A percentile compares a stretch with the other conserved stretches of the same genome.
phyloP scores from a whole-genome alignment of 2,329 filamentous ascomycete genomes.

The Talaromyces sp. region DNA sequence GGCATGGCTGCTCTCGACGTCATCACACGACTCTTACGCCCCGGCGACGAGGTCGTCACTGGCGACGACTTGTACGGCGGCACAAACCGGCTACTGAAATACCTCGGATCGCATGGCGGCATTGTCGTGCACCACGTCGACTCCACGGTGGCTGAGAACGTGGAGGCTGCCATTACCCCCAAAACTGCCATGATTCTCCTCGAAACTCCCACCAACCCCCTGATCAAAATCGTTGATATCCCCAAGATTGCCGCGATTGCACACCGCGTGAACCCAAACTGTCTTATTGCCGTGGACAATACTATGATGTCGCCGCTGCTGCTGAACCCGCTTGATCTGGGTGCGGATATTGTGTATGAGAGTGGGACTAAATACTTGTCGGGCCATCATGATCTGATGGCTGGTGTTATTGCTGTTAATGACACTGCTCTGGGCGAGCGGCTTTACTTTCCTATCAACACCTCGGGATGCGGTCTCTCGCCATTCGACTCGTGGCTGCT shows the following conservation, averaged over 20 bases:
- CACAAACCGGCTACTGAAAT: conserved; percentile 88
- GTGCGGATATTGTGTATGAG: conserved; percentile 95
- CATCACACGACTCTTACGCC: conserved; percentile 82
- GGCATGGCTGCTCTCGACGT: conserved; percentile 98
- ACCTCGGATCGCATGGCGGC: conserved; percentile 79
- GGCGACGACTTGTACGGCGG: conserved; percentile 97
- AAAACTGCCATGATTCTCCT: conserved; percentile 95
- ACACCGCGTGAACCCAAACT: conserved; percentile 72
- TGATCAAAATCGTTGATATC: conserved; percentile 98
- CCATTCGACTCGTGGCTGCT: conserved; percentile 96
- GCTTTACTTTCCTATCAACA: conserved; percentile 95
- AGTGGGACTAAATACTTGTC: conserved; percentile 97
- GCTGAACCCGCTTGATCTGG: conserved; percentile 86
- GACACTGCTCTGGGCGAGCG: conserved; percentile 75
- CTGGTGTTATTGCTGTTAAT: conserved; percentile 90
- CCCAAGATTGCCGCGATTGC: conserved; percentile 69
- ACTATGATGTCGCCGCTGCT: conserved; percentile 98
- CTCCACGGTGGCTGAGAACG: conserved; percentile 72
- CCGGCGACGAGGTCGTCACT: conserved; percentile 94
- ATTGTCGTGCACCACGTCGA: conserved; percentile 96
- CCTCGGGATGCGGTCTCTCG: conserved; percentile 86
- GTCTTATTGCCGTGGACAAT: conserved; percentile 91
- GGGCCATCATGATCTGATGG: conserved; percentile 98
- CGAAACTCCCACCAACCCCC: conserved; percentile 92
- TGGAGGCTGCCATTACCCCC: conserved; percentile 62